Conservation (phyloP, 306 rosid genomes). For the Begonia loranthoides region DNA sequence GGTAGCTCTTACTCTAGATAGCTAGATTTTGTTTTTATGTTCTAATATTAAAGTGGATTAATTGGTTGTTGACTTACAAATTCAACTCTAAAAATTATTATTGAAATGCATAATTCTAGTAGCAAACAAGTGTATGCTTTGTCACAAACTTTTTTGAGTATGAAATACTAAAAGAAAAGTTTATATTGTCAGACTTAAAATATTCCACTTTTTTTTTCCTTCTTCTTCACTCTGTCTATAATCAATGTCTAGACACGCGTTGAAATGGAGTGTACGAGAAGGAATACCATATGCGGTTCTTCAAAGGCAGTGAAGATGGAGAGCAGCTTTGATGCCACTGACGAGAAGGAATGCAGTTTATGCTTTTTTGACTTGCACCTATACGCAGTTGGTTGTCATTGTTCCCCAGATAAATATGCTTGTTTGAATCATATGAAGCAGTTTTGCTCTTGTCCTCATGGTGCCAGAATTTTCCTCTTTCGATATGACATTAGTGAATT, state of each 20-base stretch:
- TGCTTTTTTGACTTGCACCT: slow-evolving; percentile 90
- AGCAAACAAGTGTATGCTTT: too few species aligned
- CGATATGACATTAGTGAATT: slow-evolving; percentile 82
- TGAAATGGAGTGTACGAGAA: slow-evolving; percentile 60
- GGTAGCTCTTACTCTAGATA: slow-evolving; percentile 36
- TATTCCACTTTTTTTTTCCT: too few species aligned
- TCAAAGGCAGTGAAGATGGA: slow-evolving; percentile 75
- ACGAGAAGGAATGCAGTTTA: slow-evolving; percentile 80
- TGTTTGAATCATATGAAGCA: slow-evolving; percentile 95
- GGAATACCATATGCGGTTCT: slow-evolving; percentile 56
- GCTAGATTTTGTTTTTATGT: too few species aligned
- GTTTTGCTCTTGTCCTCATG: slow-evolving; percentile 71
- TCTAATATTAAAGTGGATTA: too few species aligned
- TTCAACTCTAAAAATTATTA: too few species aligned
- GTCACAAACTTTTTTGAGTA: too few species aligned
- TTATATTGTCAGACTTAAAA: too few species aligned
- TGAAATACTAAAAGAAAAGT: too few species aligned
- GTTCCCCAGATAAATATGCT: slow-evolving; percentile 74
- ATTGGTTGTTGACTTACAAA: too few species aligned
- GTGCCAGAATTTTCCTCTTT: slow-evolving; percentile 66
- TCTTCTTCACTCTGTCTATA: slow-evolving; percentile 9
- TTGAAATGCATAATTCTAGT: too few species aligned
- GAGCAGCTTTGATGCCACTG: slow-evolving; percentile 62
- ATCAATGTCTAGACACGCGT: slow-evolving; percentile 59
- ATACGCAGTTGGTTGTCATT: slow-evolving; percentile 84